A percentile compares a stretch with the other conserved stretches of the same genome.
These are phyloP conservation scores for Aegilops bicornis DNA, from an alignment of 176 grass and related monocot species.

Conservation along the genomic window DNA sequence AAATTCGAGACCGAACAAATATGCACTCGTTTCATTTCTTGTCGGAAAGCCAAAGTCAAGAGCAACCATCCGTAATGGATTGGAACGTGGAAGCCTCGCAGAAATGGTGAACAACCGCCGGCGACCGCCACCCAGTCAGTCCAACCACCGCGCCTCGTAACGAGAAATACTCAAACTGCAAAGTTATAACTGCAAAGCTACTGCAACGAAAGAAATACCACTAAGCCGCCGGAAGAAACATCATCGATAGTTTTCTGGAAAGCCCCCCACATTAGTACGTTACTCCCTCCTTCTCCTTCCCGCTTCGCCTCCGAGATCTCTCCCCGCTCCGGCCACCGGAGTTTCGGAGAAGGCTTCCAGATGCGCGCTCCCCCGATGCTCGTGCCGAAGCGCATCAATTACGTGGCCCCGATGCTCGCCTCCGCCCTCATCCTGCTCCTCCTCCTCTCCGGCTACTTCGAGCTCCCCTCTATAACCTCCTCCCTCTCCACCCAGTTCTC, in stretches of 20 bases:
- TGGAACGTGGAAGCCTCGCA: neutral
- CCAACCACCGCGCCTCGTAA: neutral
- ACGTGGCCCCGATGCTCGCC: conserved; percentile 69
- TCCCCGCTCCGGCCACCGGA: conserved; percentile 22
- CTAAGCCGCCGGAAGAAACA: neutral
- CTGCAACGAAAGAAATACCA: neutral
- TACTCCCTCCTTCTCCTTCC: neutral
- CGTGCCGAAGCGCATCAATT: conserved; percentile 63
- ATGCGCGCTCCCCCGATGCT: conserved; percentile 36
- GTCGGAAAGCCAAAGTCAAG: neutral
- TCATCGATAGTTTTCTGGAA: neutral
- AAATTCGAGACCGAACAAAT: too few relatives aligned
- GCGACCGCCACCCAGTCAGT: neutral
- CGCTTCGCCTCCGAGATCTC: conserved; percentile 19
- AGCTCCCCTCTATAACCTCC: conserved; percentile 58
- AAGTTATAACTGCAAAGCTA: neutral
- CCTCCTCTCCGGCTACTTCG: conserved; percentile 62
- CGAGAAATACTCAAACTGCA: neutral
- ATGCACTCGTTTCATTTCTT: neutral
- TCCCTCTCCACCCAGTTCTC: conserved; percentile 29
- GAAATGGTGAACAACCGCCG: conserved; percentile 7
- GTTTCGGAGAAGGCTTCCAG: neutral
- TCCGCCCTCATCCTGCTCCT: conserved; percentile 52
- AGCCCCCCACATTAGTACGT: neutral
- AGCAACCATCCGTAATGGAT: neutral